Conservation (phyloP, 805 yeast species). For the Zygoascus bituminiphila region DNA sequence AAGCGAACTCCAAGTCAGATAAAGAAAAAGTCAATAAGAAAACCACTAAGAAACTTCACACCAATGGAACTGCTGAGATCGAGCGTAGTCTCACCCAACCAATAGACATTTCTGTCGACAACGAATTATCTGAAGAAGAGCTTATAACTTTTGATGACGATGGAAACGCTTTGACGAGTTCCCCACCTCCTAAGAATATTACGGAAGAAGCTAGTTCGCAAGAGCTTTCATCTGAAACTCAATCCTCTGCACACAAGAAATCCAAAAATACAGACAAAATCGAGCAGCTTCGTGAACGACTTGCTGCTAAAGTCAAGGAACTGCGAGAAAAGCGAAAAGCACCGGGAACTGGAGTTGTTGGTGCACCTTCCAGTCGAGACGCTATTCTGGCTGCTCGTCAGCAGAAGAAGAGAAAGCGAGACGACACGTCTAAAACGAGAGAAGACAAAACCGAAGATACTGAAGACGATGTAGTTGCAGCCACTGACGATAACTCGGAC, state of each 20-base stretch:
- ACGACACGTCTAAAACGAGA: constrained; percentile 27
- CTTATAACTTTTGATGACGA: constrained; percentile 61
- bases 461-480: too few relatives aligned
- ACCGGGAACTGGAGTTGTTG: constrained; percentile 70
- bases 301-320: constrained; percentile 61
- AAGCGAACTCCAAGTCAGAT: background rate
- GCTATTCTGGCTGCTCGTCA: constrained; percentile 47
- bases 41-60: background rate
- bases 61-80: background rate
- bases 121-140: background rate
- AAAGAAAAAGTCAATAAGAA: background rate
- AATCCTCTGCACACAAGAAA: constrained; percentile 11
- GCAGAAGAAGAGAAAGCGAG: constrained; percentile 28
- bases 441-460: constrained; percentile 35
- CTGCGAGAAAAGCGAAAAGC: constrained; percentile 83
- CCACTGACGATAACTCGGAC: constrained; percentile 26
- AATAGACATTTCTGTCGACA: too few relatives aligned
- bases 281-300: constrained; percentile 64
- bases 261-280: constrained; percentile 34
- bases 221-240: background rate
- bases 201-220: background rate
- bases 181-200: constrained; percentile 4
- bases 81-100: too few relatives aligned
- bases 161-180: constrained; percentile 40
- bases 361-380: constrained; percentile 81